Evolutionary conservation across 768 basidiomycete genomes (phyloP), one percentile per base, ranked within the genome.

Genomic region (Suillus paluster): DNA sequence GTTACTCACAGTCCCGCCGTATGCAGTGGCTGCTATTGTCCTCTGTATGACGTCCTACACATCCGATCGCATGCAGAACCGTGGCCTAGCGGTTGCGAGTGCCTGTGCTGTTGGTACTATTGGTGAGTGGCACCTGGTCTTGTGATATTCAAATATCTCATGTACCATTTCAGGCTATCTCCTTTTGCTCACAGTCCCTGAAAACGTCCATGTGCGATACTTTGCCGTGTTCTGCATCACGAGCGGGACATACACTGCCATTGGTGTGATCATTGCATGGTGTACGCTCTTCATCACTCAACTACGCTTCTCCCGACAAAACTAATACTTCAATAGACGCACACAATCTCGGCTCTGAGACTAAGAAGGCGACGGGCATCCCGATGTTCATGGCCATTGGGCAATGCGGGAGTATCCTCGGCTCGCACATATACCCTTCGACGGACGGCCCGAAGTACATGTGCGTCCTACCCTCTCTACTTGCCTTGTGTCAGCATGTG

Each of bases 371-470:
- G 0, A 85, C 89, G 0, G 90, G 90, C 0, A 88, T 91, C 36
- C 89, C 89, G 10, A 81, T 90, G 75, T 91, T 91, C 70, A 91
- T 91, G 86, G 83, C 88, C 12, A 90, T 92, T 41, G 91, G 91
- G 0, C 91, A 92, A 69, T 86, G 89, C 56, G 91, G 90, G 14
- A 89, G 89, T 63, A 75, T 91, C 52, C 78, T 90, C n/a, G 90
- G 89, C n/a, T 83, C 89, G 0, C 89, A 91, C 62, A 76, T 92
- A 14, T 92, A 85, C 73, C 91, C 90, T 0, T 75, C 80, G 17
- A 79, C 80, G 0, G 85, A 91, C 42, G 84, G 85, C 0, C 91
- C 91, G 1, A 75, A 75, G 42, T 92, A 91, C 64, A 83, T 83
- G 90, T 91, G 55, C 65, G 86, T 64, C 46, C 5, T 34, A 11